phyloP scores from a whole-genome alignment of 352 stramenopile species.

The Globisporangium nagaii region DNA sequence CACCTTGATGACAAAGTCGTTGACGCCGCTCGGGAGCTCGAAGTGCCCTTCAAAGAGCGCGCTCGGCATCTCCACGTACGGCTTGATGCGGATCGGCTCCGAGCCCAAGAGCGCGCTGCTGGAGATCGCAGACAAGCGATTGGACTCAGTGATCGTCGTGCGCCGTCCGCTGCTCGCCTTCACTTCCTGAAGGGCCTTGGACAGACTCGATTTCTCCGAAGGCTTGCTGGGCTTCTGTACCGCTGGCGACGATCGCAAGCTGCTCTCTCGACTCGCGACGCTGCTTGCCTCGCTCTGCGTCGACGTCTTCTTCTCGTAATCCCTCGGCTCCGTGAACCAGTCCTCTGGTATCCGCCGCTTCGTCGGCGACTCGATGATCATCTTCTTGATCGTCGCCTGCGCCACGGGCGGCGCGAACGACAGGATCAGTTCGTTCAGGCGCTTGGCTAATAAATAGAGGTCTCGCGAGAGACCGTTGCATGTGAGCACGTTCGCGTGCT shows the following conservation, averaged over 20 bases:
- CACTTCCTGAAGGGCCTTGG: conserved; percentile 38
- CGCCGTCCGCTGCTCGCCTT: conserved; percentile 28
- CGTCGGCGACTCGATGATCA: conserved; percentile 52
- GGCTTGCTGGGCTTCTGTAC: conserved; percentile 4
- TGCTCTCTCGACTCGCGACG: conserved; percentile 27
- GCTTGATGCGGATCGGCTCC: conserved; percentile 43
- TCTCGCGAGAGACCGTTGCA: conserved; percentile 66
- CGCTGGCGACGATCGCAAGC: conserved; percentile 28
- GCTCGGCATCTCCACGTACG: conserved; percentile 42
- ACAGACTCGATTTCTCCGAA: conserved; percentile 33
- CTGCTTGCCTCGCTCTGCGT: background rate
- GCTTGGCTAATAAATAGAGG: conserved; percentile 50
- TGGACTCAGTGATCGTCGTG: conserved; percentile 33
- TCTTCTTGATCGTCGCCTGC: conserved; percentile 77
- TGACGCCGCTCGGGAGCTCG: conserved; percentile 62
- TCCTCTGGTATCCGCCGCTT: conserved; percentile 72
- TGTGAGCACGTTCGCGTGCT: conserved; percentile 45
- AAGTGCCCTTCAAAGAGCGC: conserved; percentile 61
- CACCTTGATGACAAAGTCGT: conserved; percentile 75
- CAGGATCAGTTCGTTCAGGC: conserved; percentile 50
- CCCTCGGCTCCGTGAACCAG: conserved; percentile 57
- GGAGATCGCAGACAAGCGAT: conserved; percentile 19
- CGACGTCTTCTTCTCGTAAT: conserved; percentile 21
- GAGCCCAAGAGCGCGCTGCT: conserved; percentile 20
- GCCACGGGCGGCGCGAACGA: conserved; percentile 51